Evolutionary conservation across 2,329 filamentous ascomycete genomes (phyloP).

Genomic region (Cryphonectria parasitica): DNA sequence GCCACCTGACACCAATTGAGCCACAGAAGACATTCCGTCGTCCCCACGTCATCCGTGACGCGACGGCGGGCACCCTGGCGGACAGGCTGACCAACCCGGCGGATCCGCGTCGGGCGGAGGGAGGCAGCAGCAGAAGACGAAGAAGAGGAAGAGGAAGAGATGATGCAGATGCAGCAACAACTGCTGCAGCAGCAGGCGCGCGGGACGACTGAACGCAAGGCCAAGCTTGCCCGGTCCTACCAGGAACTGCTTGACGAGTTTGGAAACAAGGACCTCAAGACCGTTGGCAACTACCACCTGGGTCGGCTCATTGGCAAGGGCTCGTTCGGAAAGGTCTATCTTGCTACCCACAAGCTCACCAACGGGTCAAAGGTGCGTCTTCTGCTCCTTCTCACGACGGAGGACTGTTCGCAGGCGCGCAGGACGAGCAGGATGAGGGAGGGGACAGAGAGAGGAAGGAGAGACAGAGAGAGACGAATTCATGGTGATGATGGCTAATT

Average conservation of each 20-base stretch:
- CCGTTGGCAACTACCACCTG: conserved; percentile 92
- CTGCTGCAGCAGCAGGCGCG: conserved; percentile 17
- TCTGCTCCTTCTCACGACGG: neutral
- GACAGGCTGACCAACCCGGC: conserved; percentile 15
- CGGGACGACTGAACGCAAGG: conserved; percentile 25
- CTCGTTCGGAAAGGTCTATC: conserved; percentile 97
- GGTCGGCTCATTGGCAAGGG: conserved; percentile 94
- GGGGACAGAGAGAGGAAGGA: neutral
- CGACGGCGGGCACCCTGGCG: conserved; percentile 12
- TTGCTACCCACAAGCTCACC: conserved; percentile 94
- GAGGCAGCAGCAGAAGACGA: neutral
- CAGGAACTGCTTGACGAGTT: conserved; percentile 96
- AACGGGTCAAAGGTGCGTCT: conserved; percentile 88
- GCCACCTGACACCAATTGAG: neutral
- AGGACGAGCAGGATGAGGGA: neutral
- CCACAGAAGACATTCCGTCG: neutral
- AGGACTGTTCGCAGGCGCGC: neutral
- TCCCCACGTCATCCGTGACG: conserved; percentile 6
- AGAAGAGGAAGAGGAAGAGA: conserved; percentile 8
- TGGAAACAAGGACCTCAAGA: conserved; percentile 84
- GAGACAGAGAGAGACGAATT: neutral
- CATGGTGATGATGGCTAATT: neutral
- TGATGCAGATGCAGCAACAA: conserved; percentile 15
- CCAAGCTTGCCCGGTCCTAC: conserved; percentile 92
- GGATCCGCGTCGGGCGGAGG: conserved; percentile 24